A percentile compares a stretch with the other conserved stretches of the same genome.
Evolutionary conservation across 2,329 filamentous ascomycete genomes (phyloP).

Genomic region (Phialemoniopsis sp.): DNA sequence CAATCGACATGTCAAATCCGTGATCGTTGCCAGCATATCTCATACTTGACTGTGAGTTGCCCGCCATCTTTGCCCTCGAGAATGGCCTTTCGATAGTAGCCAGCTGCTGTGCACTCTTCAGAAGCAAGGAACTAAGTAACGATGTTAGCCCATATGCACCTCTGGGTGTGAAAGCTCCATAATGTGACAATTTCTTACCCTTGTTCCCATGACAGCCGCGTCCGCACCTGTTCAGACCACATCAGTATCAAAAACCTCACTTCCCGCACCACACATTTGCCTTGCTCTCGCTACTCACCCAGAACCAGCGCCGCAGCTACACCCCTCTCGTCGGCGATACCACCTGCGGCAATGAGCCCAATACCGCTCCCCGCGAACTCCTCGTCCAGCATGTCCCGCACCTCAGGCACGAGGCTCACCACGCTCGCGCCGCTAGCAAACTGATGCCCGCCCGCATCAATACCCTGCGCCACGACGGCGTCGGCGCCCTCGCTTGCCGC

Average conservation of each 20-base stretch:
- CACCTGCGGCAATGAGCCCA: slow-evolving; percentile 53
- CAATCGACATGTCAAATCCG: background rate
- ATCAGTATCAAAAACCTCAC: background rate
- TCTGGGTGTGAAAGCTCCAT: background rate
- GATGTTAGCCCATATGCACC: background rate
- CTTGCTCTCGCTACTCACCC: slow-evolving; percentile 37
- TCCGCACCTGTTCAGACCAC: slow-evolving; percentile 28
- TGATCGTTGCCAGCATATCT: background rate
- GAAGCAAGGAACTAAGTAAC: slow-evolving; percentile 34
- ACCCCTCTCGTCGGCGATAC: slow-evolving; percentile 52
- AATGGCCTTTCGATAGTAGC: slow-evolving; percentile 33
- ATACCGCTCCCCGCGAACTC: slow-evolving; percentile 27
- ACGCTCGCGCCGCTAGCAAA: slow-evolving; percentile 49
- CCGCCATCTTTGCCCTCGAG: slow-evolving; percentile 38
- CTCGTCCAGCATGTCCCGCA: slow-evolving; percentile 37
- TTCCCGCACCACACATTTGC: no score
- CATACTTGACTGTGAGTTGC: slow-evolving; percentile 38
- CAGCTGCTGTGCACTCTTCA: slow-evolving; percentile 35
- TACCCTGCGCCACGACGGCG: slow-evolving; percentile 58
- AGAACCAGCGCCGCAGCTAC: slow-evolving; percentile 51
- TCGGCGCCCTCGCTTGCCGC: slow-evolving; percentile 46
- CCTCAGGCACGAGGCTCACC: slow-evolving; percentile 53
- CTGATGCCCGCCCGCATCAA: slow-evolving; percentile 63
- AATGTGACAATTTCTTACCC: slow-evolving; percentile 11
- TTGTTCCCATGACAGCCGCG: slow-evolving; percentile 38